Percentiles rank a stretch among this genome's conserved stretches.
These are phyloP conservation scores for Silene noctiflora DNA, from an alignment of 179 eudicot genomes.

Conservation along the genomic window DNA sequence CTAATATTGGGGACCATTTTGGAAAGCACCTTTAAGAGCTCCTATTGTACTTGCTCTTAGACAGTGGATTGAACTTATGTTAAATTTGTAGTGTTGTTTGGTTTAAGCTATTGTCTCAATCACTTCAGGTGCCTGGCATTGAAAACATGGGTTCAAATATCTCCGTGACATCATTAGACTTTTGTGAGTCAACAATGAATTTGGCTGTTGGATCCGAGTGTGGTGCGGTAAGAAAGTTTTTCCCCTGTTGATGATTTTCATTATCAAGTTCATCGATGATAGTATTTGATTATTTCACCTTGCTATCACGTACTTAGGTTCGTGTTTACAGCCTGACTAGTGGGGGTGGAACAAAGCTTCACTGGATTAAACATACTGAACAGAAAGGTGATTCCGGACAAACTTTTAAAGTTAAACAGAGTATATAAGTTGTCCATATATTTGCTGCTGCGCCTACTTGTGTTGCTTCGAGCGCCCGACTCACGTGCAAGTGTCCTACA, in stretches of 20 bases:
- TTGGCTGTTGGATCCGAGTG: constrained; percentile 70
- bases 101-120: constrained; percentile 15
- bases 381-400: constrained; percentile 42
- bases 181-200: constrained; percentile 46
- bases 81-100: neutral
- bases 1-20: neutral
- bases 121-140: constrained; percentile 48
- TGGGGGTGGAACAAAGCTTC: constrained; percentile 38
- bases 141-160: constrained; percentile 42
- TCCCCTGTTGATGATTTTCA: neutral
- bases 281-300: constrained; percentile 16
- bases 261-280: constrained; percentile 12
- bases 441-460: neutral
- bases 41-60: neutral
- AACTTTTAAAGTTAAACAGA: neutral
- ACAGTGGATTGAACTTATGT: neutral
- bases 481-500: neutral
- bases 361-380: constrained; percentile 44
- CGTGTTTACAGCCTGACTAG: constrained; percentile 44
- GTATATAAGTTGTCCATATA: neutral
- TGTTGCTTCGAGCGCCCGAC: neutral
- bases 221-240: constrained; percentile 56
- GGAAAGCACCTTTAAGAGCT: neutral
- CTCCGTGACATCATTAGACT: constrained; percentile 49
- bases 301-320: constrained; percentile 43